Percentiles rank a stretch among this genome's conserved stretches.
phyloP scores from a whole-genome alignment of 441 rosid genomes.

The Geranium incanum region DNA sequence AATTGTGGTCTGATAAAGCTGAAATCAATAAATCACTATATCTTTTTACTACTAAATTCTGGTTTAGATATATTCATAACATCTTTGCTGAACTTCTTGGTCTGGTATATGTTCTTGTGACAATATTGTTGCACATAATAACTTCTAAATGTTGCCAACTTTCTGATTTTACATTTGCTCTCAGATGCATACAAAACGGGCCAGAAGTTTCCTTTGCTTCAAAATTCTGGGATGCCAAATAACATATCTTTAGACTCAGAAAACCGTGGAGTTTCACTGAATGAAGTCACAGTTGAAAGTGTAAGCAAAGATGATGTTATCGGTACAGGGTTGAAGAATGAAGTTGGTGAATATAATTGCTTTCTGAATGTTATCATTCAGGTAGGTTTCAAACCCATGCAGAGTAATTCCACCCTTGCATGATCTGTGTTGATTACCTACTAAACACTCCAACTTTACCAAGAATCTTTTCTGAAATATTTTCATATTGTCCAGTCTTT shows the following conservation, averaged over 20 bases:
- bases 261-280: conserved; percentile 27
- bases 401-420: not conserved
- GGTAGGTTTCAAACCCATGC: conserved; percentile 30
- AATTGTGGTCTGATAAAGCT: too few species aligned
- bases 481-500: conserved; percentile 48
- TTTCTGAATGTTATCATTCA: conserved; percentile 95
- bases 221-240: conserved; percentile 31
- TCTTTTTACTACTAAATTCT: too few species aligned
- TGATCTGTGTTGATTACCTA: conserved; percentile 10
- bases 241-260: conserved; percentile 28
- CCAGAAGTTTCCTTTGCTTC: conserved; percentile 31
- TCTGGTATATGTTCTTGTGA: too few species aligned
- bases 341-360: conserved; percentile 94
- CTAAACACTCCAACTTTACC: conserved; percentile 6
- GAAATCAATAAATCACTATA: too few species aligned
- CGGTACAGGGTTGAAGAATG: conserved; percentile 86
- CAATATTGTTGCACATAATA: not conserved
- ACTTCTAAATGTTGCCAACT: not conserved
- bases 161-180: conserved; percentile 20
- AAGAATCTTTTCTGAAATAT: conserved; percentile 12
- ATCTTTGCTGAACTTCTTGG: too few species aligned
- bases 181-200: conserved; percentile 59
- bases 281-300: conserved; percentile 29
- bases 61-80: too few species aligned
- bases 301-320: conserved; percentile 34